These are phyloP conservation scores for Mycena olivaceomarginata DNA, from an alignment of 768 basidiomycete species.

Conservation along the genomic window DNA sequence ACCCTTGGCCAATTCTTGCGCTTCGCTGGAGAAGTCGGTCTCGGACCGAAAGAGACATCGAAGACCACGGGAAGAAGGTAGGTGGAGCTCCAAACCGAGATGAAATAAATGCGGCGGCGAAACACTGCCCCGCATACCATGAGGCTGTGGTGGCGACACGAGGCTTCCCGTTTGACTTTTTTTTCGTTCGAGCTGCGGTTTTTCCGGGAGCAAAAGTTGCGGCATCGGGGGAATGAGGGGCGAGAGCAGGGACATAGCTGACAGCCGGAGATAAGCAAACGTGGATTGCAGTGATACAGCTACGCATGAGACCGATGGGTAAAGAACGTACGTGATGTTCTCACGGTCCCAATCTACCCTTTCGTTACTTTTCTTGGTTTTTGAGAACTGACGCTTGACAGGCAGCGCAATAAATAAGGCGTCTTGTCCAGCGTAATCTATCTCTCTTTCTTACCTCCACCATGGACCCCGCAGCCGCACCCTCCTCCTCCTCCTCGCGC, in stretches of 20 bases:
- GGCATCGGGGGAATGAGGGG: background rate
- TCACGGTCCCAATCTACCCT: background rate
- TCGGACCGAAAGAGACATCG: background rate
- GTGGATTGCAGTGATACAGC: background rate
- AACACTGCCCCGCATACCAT: background rate
- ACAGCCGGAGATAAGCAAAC: background rate
- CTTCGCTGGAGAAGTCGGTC: background rate
- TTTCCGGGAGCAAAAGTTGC: background rate
- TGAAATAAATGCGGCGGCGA: background rate
- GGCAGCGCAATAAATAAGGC: background rate
- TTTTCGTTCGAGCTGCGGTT: background rate
- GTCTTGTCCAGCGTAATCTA: background rate
- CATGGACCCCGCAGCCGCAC: background rate
- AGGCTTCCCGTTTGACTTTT: background rate
- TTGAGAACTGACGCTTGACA: background rate
- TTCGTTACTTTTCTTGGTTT: conserved; percentile 1
- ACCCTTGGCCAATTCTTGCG: background rate
- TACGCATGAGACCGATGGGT: background rate
- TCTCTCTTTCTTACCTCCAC: background rate
- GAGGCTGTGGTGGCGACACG: background rate
- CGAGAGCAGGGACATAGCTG: background rate
- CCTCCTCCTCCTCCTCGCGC: conserved; percentile 10
- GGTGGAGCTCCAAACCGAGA: background rate
- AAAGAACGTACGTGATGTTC: conserved; percentile 1
- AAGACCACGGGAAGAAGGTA: background rate